A percentile compares a stretch with the other conserved stretches of the same genome.
Evolutionary conservation across 1,284 basidiomycete species (phyloP).

Genomic region (Cryptococcus hybrid): DNA sequence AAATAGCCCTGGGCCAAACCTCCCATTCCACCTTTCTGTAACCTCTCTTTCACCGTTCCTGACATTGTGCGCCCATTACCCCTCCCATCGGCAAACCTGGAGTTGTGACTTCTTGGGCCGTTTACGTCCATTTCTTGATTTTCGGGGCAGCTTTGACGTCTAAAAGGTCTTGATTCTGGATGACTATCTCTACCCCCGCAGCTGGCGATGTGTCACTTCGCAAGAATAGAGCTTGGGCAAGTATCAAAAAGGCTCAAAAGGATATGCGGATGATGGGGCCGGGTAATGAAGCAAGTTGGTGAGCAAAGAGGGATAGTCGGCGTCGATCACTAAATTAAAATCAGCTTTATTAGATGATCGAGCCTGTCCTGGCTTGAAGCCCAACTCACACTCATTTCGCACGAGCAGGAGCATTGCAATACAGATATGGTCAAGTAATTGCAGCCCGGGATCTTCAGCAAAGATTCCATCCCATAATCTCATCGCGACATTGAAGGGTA

Average conservation of each 20-base stretch:
- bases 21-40: constrained; percentile 22
- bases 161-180: constrained; percentile 76
- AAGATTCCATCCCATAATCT: constrained; percentile 89
- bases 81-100: constrained; percentile 3
- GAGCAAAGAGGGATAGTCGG: constrained; percentile 79
- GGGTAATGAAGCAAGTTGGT: constrained; percentile 83
- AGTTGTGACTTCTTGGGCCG: background rate
- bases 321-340: constrained; percentile 64
- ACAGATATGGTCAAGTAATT: constrained; percentile 77
- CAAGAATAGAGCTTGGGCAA: constrained; percentile 76
- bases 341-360: constrained; percentile 3
- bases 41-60: background rate
- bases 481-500: constrained; percentile 66
- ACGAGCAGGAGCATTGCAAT: constrained; percentile 90
- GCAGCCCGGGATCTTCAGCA: constrained; percentile 67
- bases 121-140: background rate
- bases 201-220: constrained; percentile 69
- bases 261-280: constrained; percentile 43
- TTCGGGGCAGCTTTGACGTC: constrained; percentile 56
- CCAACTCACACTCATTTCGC: constrained; percentile 69
- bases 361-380: background rate
- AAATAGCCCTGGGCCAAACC: constrained; percentile 45
- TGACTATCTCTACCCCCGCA: constrained; percentile 67
- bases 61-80: background rate
- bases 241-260: constrained; percentile 59